Conservation (phyloP, 2,329 filamentous ascomycete genomes). For the Talaromyces sp. region DNA sequence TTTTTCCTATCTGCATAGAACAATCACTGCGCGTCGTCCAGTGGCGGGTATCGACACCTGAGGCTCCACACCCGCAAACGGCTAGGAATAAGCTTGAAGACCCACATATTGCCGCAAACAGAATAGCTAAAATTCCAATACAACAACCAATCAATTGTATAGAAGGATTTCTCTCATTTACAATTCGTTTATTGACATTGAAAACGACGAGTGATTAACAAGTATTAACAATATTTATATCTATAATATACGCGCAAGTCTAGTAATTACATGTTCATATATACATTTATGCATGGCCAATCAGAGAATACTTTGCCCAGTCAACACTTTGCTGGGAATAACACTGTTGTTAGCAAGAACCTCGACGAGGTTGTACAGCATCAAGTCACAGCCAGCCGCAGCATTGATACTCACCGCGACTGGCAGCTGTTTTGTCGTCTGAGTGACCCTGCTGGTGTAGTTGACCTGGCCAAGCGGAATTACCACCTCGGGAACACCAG, state of each 20-base stretch:
- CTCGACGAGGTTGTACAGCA: neutral
- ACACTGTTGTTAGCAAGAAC: neutral
- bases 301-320: neutral
- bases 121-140: neutral
- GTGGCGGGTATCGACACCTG: neutral
- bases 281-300: neutral
- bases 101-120: neutral
- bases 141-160: neutral
- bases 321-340: neutral
- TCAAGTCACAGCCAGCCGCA: neutral
- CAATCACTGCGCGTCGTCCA: too few species aligned
- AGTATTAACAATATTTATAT: neutral
- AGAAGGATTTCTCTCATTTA: too few species aligned
- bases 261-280: neutral
- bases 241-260: neutral
- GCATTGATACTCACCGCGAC: slow-evolving; percentile 1
- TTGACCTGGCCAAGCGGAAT: slow-evolving; percentile 1
- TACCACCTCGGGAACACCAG: neutral
- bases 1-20: neutral
- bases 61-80: neutral
- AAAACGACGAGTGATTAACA: neutral
- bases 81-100: neutral
- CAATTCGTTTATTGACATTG: too few species aligned
- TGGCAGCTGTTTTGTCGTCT: neutral
- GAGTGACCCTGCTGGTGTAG: neutral